A percentile compares a stretch with the other conserved stretches of the same genome.
phyloP scores from a whole-genome alignment of 441 rosid genomes.

The Pelargonium cotyledonis region DNA sequence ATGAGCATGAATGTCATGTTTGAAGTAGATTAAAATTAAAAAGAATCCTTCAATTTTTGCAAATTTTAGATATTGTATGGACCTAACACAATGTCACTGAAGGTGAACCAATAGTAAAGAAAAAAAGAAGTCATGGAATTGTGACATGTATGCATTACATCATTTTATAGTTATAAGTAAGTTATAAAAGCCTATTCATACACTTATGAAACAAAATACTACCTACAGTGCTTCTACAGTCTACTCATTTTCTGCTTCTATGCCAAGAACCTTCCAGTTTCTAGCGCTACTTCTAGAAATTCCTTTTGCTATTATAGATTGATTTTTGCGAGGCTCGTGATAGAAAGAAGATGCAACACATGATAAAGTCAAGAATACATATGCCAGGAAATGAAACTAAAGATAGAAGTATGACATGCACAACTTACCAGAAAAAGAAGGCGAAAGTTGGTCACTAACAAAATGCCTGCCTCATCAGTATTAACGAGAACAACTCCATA shows the following conservation, averaged over 20 bases:
- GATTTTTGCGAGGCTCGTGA: neutral
- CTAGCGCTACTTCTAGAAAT: neutral
- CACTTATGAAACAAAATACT: neutral
- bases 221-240: no score
- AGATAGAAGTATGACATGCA: conserved; percentile 6
- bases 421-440: conserved; percentile 79
- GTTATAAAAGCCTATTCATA: neutral
- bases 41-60: neutral
- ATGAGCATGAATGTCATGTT: neutral
- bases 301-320: neutral
- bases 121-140: neutral
- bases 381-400: neutral
- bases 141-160: neutral
- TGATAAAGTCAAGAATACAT: neutral
- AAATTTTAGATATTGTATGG: neutral
- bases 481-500: conserved; percentile 84
- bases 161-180: neutral
- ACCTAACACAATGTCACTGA: neutral
- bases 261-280: neutral
- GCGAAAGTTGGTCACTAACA: conserved; percentile 83
- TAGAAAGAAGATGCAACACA: neutral
- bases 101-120: neutral
- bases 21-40: neutral
- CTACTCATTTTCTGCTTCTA: neutral
- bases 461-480: conserved; percentile 70